Base-by-base conservation (phyloP, 2,329 filamentous ascomycete genomes). In the Xylariales sp. region DNA sequence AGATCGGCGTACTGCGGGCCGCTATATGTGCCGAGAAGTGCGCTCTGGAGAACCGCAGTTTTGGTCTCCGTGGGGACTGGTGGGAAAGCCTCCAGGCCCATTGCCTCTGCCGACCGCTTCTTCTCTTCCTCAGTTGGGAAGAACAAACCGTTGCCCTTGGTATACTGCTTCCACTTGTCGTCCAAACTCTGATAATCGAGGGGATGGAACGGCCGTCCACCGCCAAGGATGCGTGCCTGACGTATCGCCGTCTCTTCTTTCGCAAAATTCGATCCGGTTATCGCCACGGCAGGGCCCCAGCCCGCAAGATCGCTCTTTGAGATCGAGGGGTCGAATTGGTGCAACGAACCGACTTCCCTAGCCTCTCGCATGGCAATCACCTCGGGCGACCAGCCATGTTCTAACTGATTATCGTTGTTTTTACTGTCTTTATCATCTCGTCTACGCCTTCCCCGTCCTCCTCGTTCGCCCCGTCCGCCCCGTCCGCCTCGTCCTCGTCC, bases 211-310 rank as follows among this genome's bases (percentile, higher is more conserved):
- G 77, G 60, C 52, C 72, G 64, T 5, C 79, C 82, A 63, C 81
- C 78, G 10, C 78, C 80, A 53, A 83, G 73, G 49, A 83, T 69
- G 16, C 81, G 78, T 75, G 82, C 80, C 69, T 77, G 75, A 16
- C 79, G 78, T 55, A 82, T 52, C 8, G 76, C 80, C 18, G 77
- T 73, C 71, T 79, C 78, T 52, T 77, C 73, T 62, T 75, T 72
- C 54, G 76, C 79, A 57, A 78, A 69, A 28, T 74, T 64, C 57
- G 76, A 74, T 48, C 74, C 68, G 23, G 73, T 30, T 36, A 71
- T 77, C 2, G 80, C 76, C n/a, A 82, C 63, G 5, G 79, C 78
- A 10, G 81, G 80, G 8, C 78, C 80, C 75, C 78, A 80, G 50
- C 79, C 80, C 32, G 72, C 68, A 50, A 83, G 77, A 30, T 77